Evolutionary conservation across 768 basidiomycete genomes (phyloP).

Genomic region (Solioccasus polychromus): DNA sequence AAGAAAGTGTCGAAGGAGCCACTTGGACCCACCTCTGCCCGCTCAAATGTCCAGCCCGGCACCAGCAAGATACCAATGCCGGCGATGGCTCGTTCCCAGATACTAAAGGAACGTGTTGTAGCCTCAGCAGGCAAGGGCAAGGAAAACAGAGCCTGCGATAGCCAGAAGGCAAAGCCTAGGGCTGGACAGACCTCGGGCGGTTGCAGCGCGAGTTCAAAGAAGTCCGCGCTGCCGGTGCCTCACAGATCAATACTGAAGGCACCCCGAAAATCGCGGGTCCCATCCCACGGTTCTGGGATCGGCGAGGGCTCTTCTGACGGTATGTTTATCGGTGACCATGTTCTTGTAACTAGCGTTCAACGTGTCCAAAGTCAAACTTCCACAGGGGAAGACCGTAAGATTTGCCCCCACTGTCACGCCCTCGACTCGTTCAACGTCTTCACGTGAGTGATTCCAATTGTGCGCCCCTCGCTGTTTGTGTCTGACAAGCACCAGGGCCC

Average conservation of each 20-base stretch:
- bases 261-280: conserved; percentile 3
- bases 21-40: not conserved
- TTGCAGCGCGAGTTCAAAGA: too few species aligned
- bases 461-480: not conserved
- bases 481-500: conserved; percentile 8
- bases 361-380: too few species aligned
- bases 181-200: conserved; percentile 3
- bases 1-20: not conserved
- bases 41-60: conserved; percentile 3
- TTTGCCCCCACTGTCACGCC: not conserved
- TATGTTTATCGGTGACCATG: not conserved
- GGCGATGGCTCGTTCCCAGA: not conserved
- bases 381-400: not conserved
- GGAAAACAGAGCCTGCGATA: conserved; percentile 12
- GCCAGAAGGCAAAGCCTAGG: conserved; percentile 4
- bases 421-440: not conserved
- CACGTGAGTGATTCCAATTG: conserved; percentile 4
- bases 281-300: not conserved
- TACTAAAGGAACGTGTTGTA: conserved; percentile 4
- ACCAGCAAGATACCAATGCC: conserved; percentile 7
- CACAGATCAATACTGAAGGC: conserved; percentile 14
- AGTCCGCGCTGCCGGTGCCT: conserved; percentile 1
- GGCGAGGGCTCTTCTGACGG: conserved; percentile 1
- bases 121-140: conserved; percentile 8
- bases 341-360: conserved; percentile 1